Percentiles rank a stretch among this genome's conserved stretches.
phyloP scores from a whole-genome alignment of 2,329 filamentous ascomycete genomes.

The Aspergillus chevalieri region DNA sequence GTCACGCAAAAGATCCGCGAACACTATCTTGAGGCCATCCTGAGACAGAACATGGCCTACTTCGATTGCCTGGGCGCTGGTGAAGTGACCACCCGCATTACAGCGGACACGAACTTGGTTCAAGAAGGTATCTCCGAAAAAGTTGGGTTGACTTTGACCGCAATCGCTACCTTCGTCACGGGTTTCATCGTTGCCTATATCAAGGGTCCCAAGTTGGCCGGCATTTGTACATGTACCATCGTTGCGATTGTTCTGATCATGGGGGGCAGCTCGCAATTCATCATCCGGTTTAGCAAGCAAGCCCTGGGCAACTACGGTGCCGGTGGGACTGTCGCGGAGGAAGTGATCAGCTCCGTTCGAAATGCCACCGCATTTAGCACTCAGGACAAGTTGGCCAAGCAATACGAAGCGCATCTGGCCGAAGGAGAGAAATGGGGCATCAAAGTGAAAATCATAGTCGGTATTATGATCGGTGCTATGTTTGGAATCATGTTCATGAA shows the following conservation, averaged over 20 bases:
- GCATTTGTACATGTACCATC: conserved; percentile 79
- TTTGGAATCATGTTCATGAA: conserved; percentile 80
- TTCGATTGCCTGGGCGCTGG: conserved; percentile 90
- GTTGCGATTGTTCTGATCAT: conserved; percentile 72
- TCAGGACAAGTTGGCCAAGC: conserved; percentile 79
- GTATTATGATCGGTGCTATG: conserved; percentile 74
- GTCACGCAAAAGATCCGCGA: conserved; percentile 72
- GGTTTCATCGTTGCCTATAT: conserved; percentile 88
- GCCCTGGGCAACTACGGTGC: conserved; percentile 73
- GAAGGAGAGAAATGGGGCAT: conserved; percentile 70
- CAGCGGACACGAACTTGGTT: conserved; percentile 85
- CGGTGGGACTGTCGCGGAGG: conserved; percentile 84
- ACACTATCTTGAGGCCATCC: conserved; percentile 74
- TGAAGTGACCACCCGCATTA: conserved; percentile 91
- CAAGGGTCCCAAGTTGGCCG: conserved; percentile 85
- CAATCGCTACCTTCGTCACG: conserved; percentile 74
- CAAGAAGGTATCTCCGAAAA: conserved; percentile 94
- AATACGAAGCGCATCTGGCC: conserved; percentile 71
- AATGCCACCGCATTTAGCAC: conserved; percentile 91
- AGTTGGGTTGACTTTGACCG: conserved; percentile 68
- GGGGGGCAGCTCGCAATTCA: conserved; percentile 65
- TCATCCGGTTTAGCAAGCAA: conserved; percentile 74
- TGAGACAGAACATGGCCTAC: conserved; percentile 84
- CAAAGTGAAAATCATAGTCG: conserved; percentile 66
- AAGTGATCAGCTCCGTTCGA: conserved; percentile 87